A percentile compares a stretch with the other conserved stretches of the same genome.
Evolutionary conservation across 805 yeast genomes (phyloP).

Genomic region (Cyberlindnera misumaiensis): DNA sequence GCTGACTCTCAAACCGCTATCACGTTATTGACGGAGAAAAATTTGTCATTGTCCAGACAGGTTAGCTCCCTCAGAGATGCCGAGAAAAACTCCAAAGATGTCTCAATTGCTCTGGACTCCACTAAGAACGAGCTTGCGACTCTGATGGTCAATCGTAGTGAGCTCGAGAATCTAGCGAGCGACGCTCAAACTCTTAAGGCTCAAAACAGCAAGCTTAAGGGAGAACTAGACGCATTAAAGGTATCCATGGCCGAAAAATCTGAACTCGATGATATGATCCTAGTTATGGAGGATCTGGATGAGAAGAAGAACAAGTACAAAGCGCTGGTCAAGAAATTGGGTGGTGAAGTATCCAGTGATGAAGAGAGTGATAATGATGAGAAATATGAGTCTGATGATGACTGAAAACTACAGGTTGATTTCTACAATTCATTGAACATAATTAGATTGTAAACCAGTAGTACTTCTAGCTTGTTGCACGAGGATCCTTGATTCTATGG

Average conservation of each 20-base stretch:
- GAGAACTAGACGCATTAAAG: conserved; percentile 3
- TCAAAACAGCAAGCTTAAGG: conserved; percentile 2
- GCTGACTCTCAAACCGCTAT: no score
- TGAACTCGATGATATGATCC: conserved; percentile 68
- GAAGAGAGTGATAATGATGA: conserved; percentile 64
- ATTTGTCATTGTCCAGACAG: no score
- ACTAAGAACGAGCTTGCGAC: no score
- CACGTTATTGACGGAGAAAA: no score
- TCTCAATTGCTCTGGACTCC: no score
- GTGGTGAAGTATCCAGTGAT: conserved; percentile 61
- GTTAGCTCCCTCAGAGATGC: no score
- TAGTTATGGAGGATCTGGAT: conserved; percentile 71
- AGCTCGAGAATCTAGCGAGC: no score
- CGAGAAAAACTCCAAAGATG: no score
- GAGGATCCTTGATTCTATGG: conserved; percentile 49
- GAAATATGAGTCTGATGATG: conserved; percentile 37
- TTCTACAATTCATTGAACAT: no score
- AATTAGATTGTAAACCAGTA: no score
- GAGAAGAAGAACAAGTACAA: conserved; percentile 58
- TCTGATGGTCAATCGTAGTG: neutral
- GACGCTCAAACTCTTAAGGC: no score
- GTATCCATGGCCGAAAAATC: conserved; percentile 34
- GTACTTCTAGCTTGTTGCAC: conserved; percentile 6
- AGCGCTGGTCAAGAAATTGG: conserved; percentile 40
- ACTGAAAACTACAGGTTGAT: neutral